Evolutionary conservation across 2,329 filamentous ascomycete genomes (phyloP), one percentile per base, ranked within the genome.

Genomic region (Pseudocercospora cruenta): DNA sequence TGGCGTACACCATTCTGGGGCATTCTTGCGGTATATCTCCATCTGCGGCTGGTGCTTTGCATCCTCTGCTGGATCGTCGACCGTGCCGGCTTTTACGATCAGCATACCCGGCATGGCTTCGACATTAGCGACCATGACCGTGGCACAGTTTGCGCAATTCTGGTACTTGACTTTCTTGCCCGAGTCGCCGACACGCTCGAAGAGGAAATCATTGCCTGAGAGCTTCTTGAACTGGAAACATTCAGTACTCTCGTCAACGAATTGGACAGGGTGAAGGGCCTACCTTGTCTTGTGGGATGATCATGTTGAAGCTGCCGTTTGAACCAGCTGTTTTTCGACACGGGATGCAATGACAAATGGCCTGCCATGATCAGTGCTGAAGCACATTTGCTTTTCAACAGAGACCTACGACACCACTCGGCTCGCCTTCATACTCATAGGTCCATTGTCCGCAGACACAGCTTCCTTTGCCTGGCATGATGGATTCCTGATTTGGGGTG

Each of bases 361-460:
- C 62, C 71, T 74, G 31, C 10, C 14, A 2, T 10, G 6, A 53
- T 65, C 26, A 60, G 53, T 16, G 31, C 16, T 21, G 12, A 57
- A 49, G 16, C 19, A 31, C 24, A 31, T 5, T 53, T 57, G 28
- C 31, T 24, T 4, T 31, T 12, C 14, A 6, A 21, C 36, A 16
- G 45, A 12, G 26, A 70, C 72, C 63, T 58, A 75, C 72, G 16
- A 72, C 70, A 10, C 64, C 71, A 10, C 55, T 58, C 45, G 77
- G 73, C 47, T 77, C 75, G 24, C 75, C 75, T 4, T 72, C 68
- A 57, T 76, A 75, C 61, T 78, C 70, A 64, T 78, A 79, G 16
- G 72, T 74, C 59, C 76, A 75, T n/a, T 77, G 74, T 16, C 77
- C 77, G 64, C 78, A 79, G 28, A 75, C 69, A 57, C 70, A 71